These are phyloP conservation scores for Casuarina cunninghamiana DNA, from an alignment of 306 rosid genomes.

Conservation along the genomic window DNA sequence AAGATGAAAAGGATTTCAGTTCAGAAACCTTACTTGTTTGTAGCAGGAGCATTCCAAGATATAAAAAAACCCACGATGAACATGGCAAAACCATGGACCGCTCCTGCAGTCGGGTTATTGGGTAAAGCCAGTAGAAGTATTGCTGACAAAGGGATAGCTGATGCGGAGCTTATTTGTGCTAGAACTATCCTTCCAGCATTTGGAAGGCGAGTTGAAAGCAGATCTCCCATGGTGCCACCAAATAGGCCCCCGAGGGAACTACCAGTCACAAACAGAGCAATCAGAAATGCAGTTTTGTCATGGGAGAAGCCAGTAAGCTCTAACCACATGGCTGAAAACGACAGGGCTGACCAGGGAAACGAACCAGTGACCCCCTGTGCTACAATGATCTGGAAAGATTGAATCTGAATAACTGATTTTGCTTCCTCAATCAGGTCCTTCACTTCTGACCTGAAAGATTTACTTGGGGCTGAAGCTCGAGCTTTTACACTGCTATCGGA, in stretches of 20 bases:
- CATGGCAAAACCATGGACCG: constrained; percentile 61
- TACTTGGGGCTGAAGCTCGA: constrained; percentile 29
- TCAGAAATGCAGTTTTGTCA: constrained; percentile 68
- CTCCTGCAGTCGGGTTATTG: constrained; percentile 48
- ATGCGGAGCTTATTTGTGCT: constrained; percentile 90
- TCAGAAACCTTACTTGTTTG: constrained; percentile 69
- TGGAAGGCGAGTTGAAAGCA: constrained; percentile 64
- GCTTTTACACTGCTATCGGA: constrained; percentile 32
- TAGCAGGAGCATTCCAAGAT: constrained; percentile 92
- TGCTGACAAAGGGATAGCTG: constrained; percentile 81
- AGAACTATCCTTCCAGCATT: constrained; percentile 85
- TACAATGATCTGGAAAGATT: constrained; percentile 85
- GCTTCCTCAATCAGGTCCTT: constrained; percentile 66
- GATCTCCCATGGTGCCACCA: constrained; percentile 90
- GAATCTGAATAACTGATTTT: constrained; percentile 66
- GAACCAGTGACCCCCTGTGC: constrained; percentile 95
- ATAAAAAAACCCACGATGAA: constrained; percentile 67
- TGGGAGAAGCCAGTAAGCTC: constrained; percentile 92
- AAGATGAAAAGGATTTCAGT: not conserved
- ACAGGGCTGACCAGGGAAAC: constrained; percentile 90
- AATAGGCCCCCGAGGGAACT: constrained; percentile 81
- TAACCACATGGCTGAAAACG: constrained; percentile 94
- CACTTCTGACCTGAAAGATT: constrained; percentile 60
- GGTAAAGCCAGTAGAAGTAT: constrained; percentile 73
- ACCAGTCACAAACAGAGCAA: constrained; percentile 70